A percentile compares a stretch with the other conserved stretches of the same genome.
These are phyloP conservation scores for Phytophthora sp. DNA, from an alignment of 352 stramenopile genomes.

Conservation along the genomic window DNA sequence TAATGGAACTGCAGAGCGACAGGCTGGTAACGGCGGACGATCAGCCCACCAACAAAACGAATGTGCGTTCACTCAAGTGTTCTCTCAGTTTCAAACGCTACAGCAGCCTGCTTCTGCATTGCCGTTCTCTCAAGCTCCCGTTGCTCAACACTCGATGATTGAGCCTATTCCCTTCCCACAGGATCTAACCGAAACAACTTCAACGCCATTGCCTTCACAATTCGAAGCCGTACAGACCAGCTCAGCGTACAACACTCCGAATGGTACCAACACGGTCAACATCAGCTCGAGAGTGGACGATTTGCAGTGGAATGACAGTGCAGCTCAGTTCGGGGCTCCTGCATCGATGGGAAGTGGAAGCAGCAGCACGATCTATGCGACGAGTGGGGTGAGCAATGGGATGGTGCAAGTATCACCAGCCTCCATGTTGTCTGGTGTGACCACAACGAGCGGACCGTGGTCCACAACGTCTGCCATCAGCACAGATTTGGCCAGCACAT, in stretches of 20 bases:
- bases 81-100: conserved; percentile 5
- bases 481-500: conserved; percentile 28
- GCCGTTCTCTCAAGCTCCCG: background rate
- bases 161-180: conserved; percentile 35
- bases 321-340: conserved; percentile 5
- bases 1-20: background rate
- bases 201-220: background rate
- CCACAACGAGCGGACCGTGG: conserved; percentile 26
- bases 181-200: conserved; percentile 4
- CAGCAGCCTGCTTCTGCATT: background rate
- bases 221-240: conserved; percentile 10
- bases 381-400: conserved; percentile 20
- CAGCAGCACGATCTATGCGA: conserved; percentile 5
- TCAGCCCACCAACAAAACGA: conserved; percentile 4
- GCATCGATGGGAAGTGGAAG: conserved; percentile 18
- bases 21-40: background rate
- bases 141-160: conserved; percentile 10
- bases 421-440: conserved; percentile 11
- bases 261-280: conserved; percentile 11
- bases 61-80: background rate
- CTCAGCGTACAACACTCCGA: conserved; percentile 10
- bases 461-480: conserved; percentile 34
- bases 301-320: conserved; percentile 21
- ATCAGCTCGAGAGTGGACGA: background rate
- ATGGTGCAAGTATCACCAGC: conserved; percentile 21